Base-by-base conservation (phyloP, 345 rosid species). In the Leavenworthia alabamica region DNA sequence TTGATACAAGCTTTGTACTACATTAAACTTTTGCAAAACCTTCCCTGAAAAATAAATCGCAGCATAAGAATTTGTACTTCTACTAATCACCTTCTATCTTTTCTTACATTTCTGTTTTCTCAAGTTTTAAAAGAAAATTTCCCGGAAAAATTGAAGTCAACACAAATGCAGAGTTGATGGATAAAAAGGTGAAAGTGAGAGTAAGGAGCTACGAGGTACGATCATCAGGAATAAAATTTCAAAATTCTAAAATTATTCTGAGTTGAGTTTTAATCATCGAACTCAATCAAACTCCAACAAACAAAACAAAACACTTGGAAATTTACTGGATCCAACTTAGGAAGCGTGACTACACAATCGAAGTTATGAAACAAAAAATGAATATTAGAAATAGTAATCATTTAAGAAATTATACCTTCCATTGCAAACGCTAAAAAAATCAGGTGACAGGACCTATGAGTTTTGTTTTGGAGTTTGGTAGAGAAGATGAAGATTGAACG, bases 21-120 rank as follows among this genome's bases (percentile, higher is more conserved):
- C 71, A 72, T 75, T 74, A 72, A 79, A 79, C 81, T 90, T 90
- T 84, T 83, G 90, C 11, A 80, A 78, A 77, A 86, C 71, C 83
- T 80, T 87, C 81, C 85, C 89, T 72, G 90, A 47, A 70, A 68
- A 53, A 52, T 35, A 80, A 80, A 71, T 70, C 75, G 85, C 93
- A 82, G 27, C 5, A 24, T 24, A 24, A 24, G 5, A 24, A 24
- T 24, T 24, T 6, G 5, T 24, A 4, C 5, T 24, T 24, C 27
- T 23, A 23, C 73, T n/a, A n/a, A 82, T 82, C 70, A 85, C 84
- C 73, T 68, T 48, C 1, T 33, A 9, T 37, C 51, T 23, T 23
- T 23, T 23, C 4, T 23, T 23, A 2, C 3, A 23, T 23, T 23
- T 23, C 6, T 31, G 15, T 42, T 42, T 51, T 51, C 66, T 33